Percentiles rank a stretch among this genome's conserved stretches.
These are phyloP conservation scores for Colletotrichum sp. DNA, from an alignment of 2,329 filamentous ascomycete species.

Conservation along the genomic window DNA sequence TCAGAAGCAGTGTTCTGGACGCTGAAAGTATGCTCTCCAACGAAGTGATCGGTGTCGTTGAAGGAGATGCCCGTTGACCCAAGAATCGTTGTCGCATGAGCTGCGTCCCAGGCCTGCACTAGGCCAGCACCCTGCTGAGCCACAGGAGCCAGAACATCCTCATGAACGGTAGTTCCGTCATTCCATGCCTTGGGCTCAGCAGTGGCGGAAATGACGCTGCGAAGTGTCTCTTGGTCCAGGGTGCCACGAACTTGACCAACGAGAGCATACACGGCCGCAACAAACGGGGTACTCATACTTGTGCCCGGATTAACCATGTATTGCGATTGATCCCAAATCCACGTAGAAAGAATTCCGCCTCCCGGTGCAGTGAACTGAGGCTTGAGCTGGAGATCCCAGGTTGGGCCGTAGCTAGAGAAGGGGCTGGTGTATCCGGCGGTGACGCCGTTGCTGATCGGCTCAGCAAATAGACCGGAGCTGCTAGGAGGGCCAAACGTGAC, in stretches of 20 bases:
- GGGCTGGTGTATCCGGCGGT: slow-evolving; percentile 40
- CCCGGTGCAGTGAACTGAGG: slow-evolving; percentile 53
- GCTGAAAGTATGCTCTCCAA: slow-evolving; percentile 35
- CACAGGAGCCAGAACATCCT: slow-evolving; percentile 33
- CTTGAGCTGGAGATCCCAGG: slow-evolving; percentile 51
- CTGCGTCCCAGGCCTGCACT: slow-evolving; percentile 44
- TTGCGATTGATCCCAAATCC: slow-evolving; percentile 39
- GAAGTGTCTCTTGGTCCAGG: slow-evolving; percentile 26
- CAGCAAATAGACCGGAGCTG: slow-evolving; percentile 9
- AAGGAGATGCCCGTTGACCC: slow-evolving; percentile 42
- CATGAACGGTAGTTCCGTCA: slow-evolving; percentile 24
- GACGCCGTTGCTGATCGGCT: slow-evolving; percentile 19
- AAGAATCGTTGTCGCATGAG: slow-evolving; percentile 40
- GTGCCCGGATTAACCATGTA: slow-evolving; percentile 59
- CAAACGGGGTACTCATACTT: slow-evolving; percentile 57
- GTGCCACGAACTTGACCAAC: slow-evolving; percentile 32
- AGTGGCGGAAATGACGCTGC: slow-evolving; percentile 31
- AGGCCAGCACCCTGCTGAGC: slow-evolving; percentile 48
- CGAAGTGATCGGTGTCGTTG: slow-evolving; percentile 49
- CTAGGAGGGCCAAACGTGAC: slow-evolving; percentile 23
- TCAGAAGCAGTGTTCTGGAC: slow-evolving; percentile 43
- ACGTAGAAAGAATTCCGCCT: slow-evolving; percentile 57
- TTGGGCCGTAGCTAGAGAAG: slow-evolving; percentile 51
- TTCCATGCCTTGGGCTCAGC: slow-evolving; percentile 34
- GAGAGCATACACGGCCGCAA: slow-evolving; percentile 43